A percentile compares a stretch with the other conserved stretches of the same genome.
These are phyloP conservation scores for Phytophthora pinifolia DNA, from an alignment of 352 stramenopile genomes.

Conservation along the genomic window DNA sequence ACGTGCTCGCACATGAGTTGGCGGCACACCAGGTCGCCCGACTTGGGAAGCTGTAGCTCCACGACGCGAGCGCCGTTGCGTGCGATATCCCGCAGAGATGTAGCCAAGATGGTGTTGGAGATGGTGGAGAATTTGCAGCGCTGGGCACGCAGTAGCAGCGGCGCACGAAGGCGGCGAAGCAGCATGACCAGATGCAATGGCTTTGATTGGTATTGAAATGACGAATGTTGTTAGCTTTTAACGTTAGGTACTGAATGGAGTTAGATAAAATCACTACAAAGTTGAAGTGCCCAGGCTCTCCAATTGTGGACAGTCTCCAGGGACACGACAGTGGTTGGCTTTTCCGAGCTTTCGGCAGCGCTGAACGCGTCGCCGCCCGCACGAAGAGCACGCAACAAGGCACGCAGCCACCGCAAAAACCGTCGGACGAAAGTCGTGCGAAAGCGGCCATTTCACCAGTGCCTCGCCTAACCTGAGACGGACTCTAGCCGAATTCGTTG, in stretches of 20 bases:
- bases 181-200: conserved; percentile 5
- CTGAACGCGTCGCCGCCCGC: neutral
- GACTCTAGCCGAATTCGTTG: too few relatives aligned
- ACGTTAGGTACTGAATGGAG: too few relatives aligned
- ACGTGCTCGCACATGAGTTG: conserved; percentile 93
- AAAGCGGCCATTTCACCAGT: conserved; percentile 15
- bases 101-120: conserved; percentile 9
- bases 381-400: conserved; percentile 10
- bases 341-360: too few relatives aligned
- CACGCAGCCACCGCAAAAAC: conserved; percentile 18
- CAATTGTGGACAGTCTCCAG: too few relatives aligned
- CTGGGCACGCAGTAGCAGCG: neutral
- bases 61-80: conserved; percentile 45
- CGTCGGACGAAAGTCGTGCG: conserved; percentile 2
- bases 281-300: too few relatives aligned
- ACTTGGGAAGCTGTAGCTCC: conserved; percentile 70
- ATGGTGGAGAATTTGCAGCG: conserved; percentile 8
- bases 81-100: conserved; percentile 70
- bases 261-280: too few relatives aligned
- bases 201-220: too few relatives aligned
- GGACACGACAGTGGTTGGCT: too few relatives aligned
- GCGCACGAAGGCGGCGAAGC: conserved; percentile 1
- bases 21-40: conserved; percentile 86
- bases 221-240: too few relatives aligned
- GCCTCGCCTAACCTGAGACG: neutral